phyloP scores from a whole-genome alignment of 176 grass and related monocot genomes.

The Aegilops sharonensis region DNA sequence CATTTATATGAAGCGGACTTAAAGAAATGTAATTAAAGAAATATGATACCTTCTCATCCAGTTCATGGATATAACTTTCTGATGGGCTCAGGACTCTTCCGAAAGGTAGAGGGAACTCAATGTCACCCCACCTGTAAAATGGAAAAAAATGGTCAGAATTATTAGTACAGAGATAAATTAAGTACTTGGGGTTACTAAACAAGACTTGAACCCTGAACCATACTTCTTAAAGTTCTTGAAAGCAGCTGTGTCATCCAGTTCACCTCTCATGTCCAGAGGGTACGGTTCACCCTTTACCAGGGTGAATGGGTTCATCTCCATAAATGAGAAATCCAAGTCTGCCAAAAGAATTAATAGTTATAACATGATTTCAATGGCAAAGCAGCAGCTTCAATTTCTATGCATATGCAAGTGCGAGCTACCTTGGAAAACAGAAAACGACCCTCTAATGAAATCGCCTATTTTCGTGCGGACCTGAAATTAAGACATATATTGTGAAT shows the following conservation, averaged over 20 bases:
- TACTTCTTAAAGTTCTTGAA: constrained; percentile 99
- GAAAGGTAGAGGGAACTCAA: constrained; percentile 92
- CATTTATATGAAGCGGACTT: not conserved
- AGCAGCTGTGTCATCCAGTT: constrained; percentile 94
- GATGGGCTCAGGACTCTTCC: constrained; percentile 90
- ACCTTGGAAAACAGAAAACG: constrained; percentile 98
- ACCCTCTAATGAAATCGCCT: constrained; percentile 73
- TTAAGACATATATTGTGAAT: not conserved
- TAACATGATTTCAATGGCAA: not conserved
- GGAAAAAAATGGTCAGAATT: not conserved
- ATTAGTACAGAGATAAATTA: not conserved
- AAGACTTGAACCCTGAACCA: constrained; percentile 9
- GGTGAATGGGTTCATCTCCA: constrained; percentile 98
- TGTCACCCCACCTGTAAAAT: constrained; percentile 68
- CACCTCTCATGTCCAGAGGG: constrained; percentile 97
- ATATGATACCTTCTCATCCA: constrained; percentile 93
- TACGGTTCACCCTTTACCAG: constrained; percentile 89
- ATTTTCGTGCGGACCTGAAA: constrained; percentile 88
- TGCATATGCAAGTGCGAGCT: constrained; percentile 3
- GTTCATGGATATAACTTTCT: constrained; percentile 83
- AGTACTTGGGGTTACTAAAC: not conserved
- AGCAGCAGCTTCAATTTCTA: not conserved
- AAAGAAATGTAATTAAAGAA: not conserved
- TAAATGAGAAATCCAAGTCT: constrained; percentile 99
- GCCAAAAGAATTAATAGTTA: constrained; percentile 26